Base-by-base conservation (phyloP, 352 stramenopile genomes). In the Blastocystis sp. region DNA sequence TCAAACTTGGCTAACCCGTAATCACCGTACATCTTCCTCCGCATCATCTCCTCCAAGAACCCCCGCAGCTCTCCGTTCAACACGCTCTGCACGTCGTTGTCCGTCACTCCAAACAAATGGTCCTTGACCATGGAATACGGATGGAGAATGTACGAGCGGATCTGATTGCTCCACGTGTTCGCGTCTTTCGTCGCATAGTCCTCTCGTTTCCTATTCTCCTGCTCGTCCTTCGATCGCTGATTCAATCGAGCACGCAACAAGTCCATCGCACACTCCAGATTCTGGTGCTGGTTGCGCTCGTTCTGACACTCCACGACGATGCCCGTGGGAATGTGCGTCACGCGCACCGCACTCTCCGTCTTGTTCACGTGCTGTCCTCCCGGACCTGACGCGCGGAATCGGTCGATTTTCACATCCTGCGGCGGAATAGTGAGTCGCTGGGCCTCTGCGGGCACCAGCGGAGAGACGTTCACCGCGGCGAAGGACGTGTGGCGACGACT, bases 291-390 rank as follows among this genome's bases (percentile, higher is more conserved):
- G 69, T 71, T 51, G 18, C 72, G 72, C 38, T 84, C 72, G 3
- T 32, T 51, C n/a, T 84, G 53, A 24, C 57, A 71, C 53, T 67
- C 88, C 1, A 90, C 92, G 34, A 92, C 90, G 48, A 95, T 97
- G n/a, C 94, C 95, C 40, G 95, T 98, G 11, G 96, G 96, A 84
- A 97, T 93, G 87, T 99, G 96, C 27, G 96, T 93, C 81, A 98
- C 90, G 76, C 96, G 94, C 48, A 98, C 94, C 11, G 94, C 95
- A 65, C 93, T 97, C 87, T 98, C 95, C 4, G 94, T 97, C 84
- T 97, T 98, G 91, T 99, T 99, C n/a, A 98, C 95, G 89, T 99
- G 97, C 90, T 99, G 96, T 0, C 94, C 95, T 54, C 96, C 96
- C 49, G 94, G 93, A 57, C 96, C 96, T 67, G 94, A 96, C 29